A percentile compares a stretch with the other conserved stretches of the same genome.
These are phyloP conservation scores for Mortierella sp. DNA, from an alignment of 371 early-diverging fungal species.

Conservation along the genomic window DNA sequence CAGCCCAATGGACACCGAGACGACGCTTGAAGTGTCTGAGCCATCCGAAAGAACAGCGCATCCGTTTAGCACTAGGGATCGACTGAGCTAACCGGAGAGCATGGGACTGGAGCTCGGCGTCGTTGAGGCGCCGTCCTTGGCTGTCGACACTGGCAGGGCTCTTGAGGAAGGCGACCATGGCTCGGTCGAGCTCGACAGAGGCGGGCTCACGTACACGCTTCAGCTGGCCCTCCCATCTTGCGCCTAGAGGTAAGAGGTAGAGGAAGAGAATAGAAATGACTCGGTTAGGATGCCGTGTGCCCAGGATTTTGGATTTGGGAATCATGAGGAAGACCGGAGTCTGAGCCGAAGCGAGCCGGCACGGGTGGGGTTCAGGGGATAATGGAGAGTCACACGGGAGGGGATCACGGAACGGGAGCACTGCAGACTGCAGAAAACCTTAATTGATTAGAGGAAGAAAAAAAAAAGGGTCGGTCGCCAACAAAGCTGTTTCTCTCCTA, in stretches of 20 bases:
- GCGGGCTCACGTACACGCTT: conserved; percentile 53
- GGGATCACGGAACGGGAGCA: too few relatives aligned
- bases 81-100: conserved; percentile 44
- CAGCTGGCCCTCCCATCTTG: conserved; percentile 50
- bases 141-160: conserved; percentile 39
- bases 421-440: too few relatives aligned
- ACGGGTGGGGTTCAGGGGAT: conserved; percentile 1
- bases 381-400: too few relatives aligned
- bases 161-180: conserved; percentile 50
- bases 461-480: neutral
- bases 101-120: conserved; percentile 48
- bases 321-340: conserved; percentile 4
- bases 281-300: neutral
- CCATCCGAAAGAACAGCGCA: conserved; percentile 53
- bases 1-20: conserved; percentile 47
- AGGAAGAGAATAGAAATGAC: neutral
- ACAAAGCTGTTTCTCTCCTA: neutral
- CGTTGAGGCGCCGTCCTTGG: conserved; percentile 50
- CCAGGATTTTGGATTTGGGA: neutral
- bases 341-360: conserved; percentile 41
- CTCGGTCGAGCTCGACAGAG: conserved; percentile 51
- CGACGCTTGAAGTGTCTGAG: conserved; percentile 50
- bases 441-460: neutral
- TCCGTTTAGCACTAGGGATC: conserved; percentile 46
- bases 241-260: conserved; percentile 5